These are phyloP conservation scores for Chenopodium suecicum DNA, from an alignment of 148 eudicot species.

Conservation along the genomic window DNA sequence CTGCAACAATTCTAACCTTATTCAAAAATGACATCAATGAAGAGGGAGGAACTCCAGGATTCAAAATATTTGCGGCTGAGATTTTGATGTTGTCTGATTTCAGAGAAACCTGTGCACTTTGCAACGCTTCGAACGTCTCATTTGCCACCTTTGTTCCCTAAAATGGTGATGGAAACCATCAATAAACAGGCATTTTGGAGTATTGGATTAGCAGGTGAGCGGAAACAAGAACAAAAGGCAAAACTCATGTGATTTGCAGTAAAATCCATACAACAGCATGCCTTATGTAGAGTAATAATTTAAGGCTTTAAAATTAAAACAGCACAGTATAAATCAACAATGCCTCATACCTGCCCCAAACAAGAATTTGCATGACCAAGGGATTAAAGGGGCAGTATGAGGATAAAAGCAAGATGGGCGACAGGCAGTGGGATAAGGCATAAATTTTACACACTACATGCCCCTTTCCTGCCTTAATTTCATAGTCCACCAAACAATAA, in stretches of 20 bases:
- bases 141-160: slow-evolving; percentile 59
- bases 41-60: slow-evolving; percentile 98
- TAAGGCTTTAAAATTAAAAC: not conserved
- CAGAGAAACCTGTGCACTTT: slow-evolving; percentile 65
- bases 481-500: no score
- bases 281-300: no score
- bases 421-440: not conserved
- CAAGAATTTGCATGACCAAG: not conserved
- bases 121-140: slow-evolving; percentile 59
- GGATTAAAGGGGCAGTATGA: not conserved
- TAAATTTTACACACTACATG: not conserved
- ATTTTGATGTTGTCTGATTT: slow-evolving; percentile 46
- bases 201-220: not conserved
- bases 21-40: slow-evolving; percentile 84
- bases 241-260: not conserved
- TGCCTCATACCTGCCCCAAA: not conserved
- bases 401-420: not conserved
- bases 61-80: slow-evolving; percentile 54
- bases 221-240: not conserved
- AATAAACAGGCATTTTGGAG: not conserved
- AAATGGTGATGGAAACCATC: slow-evolving; percentile 16
- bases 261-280: not conserved
- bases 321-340: not conserved
- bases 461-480: not conserved
- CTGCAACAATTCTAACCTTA: slow-evolving; percentile 44